These are phyloP conservation scores for Fistulinella prunicolor DNA, from an alignment of 768 basidiomycete genomes.

Conservation along the genomic window DNA sequence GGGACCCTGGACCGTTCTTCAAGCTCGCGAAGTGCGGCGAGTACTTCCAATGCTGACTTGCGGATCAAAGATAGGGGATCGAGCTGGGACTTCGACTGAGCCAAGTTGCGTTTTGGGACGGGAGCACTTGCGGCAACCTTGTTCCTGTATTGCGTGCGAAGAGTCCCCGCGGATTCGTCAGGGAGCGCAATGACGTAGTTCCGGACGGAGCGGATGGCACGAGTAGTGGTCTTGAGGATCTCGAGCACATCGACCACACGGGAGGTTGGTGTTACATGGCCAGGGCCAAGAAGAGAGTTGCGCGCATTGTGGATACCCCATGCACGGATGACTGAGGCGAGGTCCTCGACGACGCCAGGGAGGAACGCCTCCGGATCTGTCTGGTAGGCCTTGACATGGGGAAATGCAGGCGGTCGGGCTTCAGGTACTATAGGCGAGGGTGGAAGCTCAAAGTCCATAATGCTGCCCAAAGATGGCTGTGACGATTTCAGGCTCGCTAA, in stretches of 20 bases:
- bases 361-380: slow-evolving; percentile 76
- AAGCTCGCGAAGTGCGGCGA: slow-evolving; percentile 71
- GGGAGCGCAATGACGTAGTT: slow-evolving; percentile 83
- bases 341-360: slow-evolving; percentile 74
- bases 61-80: slow-evolving; percentile 72
- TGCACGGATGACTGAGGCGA: slow-evolving; percentile 55
- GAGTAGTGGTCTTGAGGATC: slow-evolving; percentile 75
- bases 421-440: slow-evolving; percentile 63
- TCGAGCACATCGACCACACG: slow-evolving; percentile 58
- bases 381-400: slow-evolving; percentile 62
- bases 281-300: slow-evolving; percentile 15
- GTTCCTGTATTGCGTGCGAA: slow-evolving; percentile 57
- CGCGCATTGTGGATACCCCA: slow-evolving; percentile 51
- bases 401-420: slow-evolving; percentile 41
- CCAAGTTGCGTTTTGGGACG: slow-evolving; percentile 34
- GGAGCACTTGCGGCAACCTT: slow-evolving; percentile 37
- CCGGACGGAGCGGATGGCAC: slow-evolving; percentile 75
- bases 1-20: slow-evolving; percentile 79
- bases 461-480: slow-evolving; percentile 39
- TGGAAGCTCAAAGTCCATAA: slow-evolving; percentile 59
- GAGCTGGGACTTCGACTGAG: slow-evolving; percentile 35
- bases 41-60: slow-evolving; percentile 77
- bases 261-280: slow-evolving; percentile 7
- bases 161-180: slow-evolving; percentile 60
- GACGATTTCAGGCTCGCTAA: slow-evolving; percentile 40